phyloP scores from a whole-genome alignment of 2,329 filamentous ascomycete species.

The Huntiella omanensis region DNA sequence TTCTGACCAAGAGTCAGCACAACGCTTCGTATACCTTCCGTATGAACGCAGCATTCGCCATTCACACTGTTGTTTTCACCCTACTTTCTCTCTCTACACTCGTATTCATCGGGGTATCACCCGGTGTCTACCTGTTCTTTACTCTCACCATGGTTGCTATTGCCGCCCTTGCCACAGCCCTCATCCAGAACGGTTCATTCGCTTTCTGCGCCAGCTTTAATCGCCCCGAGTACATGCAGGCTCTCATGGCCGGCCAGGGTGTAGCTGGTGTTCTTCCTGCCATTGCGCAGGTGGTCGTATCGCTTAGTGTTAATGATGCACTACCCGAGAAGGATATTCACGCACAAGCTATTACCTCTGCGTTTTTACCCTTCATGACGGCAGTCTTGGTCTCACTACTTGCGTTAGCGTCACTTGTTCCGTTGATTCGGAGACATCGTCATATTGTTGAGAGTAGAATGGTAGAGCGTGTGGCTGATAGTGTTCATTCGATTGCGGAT shows the following conservation, averaged over 20 bases:
- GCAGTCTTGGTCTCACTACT: constrained; percentile 57
- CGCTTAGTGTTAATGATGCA: constrained; percentile 31
- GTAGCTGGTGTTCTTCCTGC: constrained; percentile 80
- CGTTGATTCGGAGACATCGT: constrained; percentile 45
- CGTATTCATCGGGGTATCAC: constrained; percentile 40
- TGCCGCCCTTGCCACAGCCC: constrained; percentile 62
- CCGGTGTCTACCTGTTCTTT: constrained; percentile 58
- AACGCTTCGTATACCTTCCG: constrained; percentile 74
- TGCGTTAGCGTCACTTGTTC: constrained; percentile 55
- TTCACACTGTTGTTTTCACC: constrained; percentile 61
- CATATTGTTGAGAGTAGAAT: constrained; percentile 31
- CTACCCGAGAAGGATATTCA: constrained; percentile 16
- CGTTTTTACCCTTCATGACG: constrained; percentile 80
- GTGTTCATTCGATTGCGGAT: constrained; percentile 31
- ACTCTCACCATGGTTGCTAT: constrained; percentile 62
- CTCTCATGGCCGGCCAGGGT: constrained; percentile 87
- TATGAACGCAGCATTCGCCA: constrained; percentile 55
- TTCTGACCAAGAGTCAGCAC: constrained; percentile 64
- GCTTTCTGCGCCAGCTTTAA: constrained; percentile 79
- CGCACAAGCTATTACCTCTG: constrained; percentile 37
- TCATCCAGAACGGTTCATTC: constrained; percentile 88
- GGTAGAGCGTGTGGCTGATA: constrained; percentile 29
- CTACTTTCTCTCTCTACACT: constrained; percentile 67
- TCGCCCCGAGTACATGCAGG: constrained; percentile 77
- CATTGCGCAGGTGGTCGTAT: constrained; percentile 69